Conservation (phyloP, 2,329 filamentous ascomycete genomes). For the Trichophyton benhamiae region DNA sequence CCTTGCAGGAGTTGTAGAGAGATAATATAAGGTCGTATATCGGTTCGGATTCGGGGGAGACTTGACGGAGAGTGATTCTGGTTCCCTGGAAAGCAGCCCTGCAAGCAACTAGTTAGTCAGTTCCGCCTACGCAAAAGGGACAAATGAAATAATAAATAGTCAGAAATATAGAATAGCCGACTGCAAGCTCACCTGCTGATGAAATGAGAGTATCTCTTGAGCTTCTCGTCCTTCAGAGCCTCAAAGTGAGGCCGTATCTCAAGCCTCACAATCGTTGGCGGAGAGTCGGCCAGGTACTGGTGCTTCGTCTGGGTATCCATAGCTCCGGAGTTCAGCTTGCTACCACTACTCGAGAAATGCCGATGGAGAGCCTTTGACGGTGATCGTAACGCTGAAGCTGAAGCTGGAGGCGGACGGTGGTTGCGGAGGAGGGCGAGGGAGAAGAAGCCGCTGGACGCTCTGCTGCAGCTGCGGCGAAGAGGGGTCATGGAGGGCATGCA, state of each 20-base stretch:
- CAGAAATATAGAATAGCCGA: too few relatives aligned
- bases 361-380: neutral
- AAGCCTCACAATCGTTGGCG: conserved; percentile 74
- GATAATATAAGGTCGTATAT: conserved; percentile 72
- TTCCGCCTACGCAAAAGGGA: neutral
- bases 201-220: conserved; percentile 86
- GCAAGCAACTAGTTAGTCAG: neutral
- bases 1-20: conserved; percentile 52
- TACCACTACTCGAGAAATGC: conserved; percentile 17
- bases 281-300: conserved; percentile 82
- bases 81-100: conserved; percentile 68
- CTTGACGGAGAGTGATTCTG: conserved; percentile 65
- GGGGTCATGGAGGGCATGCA: conserved; percentile 11
- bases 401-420: neutral
- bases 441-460: conserved; percentile 4
- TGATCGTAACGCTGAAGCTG: neutral
- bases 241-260: conserved; percentile 91
- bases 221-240: conserved; percentile 40
- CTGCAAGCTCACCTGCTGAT: conserved; percentile 54
- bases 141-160: neutral
- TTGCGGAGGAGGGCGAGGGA: neutral
- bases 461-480: conserved; percentile 10
- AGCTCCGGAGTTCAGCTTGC: conserved; percentile 13
- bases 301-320: conserved; percentile 34
- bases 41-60: conserved; percentile 67